These are phyloP conservation scores for Cadophora gregata DNA, from an alignment of 2,329 filamentous ascomycete genomes.

Conservation along the genomic window DNA sequence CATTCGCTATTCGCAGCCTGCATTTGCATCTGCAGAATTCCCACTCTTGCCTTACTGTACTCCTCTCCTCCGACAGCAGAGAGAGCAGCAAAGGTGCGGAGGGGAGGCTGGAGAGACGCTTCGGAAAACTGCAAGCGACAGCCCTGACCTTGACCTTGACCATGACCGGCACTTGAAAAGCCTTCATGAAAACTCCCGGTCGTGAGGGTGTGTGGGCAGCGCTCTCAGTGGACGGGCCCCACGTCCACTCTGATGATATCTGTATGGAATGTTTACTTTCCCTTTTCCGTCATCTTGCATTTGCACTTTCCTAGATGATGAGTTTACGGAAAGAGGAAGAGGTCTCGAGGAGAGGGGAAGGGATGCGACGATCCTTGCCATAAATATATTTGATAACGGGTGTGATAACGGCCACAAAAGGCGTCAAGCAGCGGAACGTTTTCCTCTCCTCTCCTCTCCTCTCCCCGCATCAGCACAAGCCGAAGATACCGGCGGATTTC, in stretches of 20 bases:
- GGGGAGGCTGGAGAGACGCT: background rate
- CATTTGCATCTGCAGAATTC: slow-evolving; percentile 12
- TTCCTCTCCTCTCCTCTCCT: background rate
- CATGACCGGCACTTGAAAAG: slow-evolving; percentile 32
- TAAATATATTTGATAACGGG: slow-evolving; percentile 2
- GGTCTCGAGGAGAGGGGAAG: background rate
- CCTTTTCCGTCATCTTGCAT: slow-evolving; percentile 6
- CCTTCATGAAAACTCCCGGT: slow-evolving; percentile 28
- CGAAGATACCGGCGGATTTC: slow-evolving; percentile 23
- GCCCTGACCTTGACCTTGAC: background rate
- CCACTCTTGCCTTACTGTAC: background rate
- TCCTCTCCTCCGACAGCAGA: background rate
- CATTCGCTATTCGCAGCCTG: background rate
- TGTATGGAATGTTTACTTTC: slow-evolving; percentile 21
- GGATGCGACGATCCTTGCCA: slow-evolving; percentile 4
- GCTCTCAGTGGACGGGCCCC: slow-evolving; percentile 11
- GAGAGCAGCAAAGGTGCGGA: background rate
- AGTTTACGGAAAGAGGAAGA: background rate
- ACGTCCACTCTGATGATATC: background rate
- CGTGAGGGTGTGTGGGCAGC: slow-evolving; percentile 27
- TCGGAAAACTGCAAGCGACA: background rate
- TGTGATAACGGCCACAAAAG: background rate
- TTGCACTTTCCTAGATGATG: background rate
- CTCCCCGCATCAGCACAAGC: slow-evolving; percentile 22
- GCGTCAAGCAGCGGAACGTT: background rate